These are phyloP conservation scores for Tubosaeta sp. DNA, from an alignment of 768 basidiomycete species.

Conservation along the genomic window DNA sequence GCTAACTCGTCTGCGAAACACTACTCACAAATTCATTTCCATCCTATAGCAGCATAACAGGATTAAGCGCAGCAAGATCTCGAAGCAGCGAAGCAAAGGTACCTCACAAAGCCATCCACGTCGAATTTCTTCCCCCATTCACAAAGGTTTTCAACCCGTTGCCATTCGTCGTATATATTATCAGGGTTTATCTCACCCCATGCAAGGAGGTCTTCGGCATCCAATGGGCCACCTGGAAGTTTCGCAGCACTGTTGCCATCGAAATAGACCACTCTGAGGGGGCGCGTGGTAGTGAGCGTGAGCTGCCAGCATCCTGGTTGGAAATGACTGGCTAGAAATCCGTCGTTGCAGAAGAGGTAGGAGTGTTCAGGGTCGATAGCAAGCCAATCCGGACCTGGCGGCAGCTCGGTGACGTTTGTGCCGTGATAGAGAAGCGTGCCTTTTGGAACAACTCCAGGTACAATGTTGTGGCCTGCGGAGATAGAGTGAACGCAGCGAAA, in stretches of 20 bases:
- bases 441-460: constrained; percentile 28
- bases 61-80: background rate
- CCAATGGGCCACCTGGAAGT: constrained; percentile 29
- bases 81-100: background rate
- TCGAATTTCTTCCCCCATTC: constrained; percentile 29
- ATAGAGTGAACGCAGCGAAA: background rate
- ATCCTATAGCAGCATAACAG: constrained; percentile 30
- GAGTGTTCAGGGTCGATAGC: constrained; percentile 32
- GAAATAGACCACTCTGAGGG: constrained; percentile 31
- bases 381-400: constrained; percentile 26
- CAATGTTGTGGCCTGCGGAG: constrained; percentile 26
- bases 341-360: constrained; percentile 33
- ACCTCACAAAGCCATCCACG: constrained; percentile 34
- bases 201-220: constrained; percentile 32
- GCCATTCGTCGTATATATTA: constrained; percentile 16
- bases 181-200: constrained; percentile 26
- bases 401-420: constrained; percentile 14
- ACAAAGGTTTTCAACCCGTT: constrained; percentile 28
- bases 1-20: background rate
- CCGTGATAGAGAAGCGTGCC: constrained; percentile 34
- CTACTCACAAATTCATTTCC: constrained; percentile 47
- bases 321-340: background rate
- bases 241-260: constrained; percentile 33
- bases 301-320: constrained; percentile 27
- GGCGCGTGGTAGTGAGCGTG: constrained; percentile 25